These are phyloP conservation scores for Dictyostelium discoideum DNA, from an alignment of 78 protist genomes.

Conservation along the genomic window dicty_2.7 NC_007089.4:1305501-1306000, in stretches of 20 bases:
- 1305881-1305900: not conserved
- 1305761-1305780: not conserved
- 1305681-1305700: not conserved
- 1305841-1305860: not conserved
- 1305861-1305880: not conserved
- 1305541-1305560: not conserved
- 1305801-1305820: not conserved
- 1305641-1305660: not conserved
- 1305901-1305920: conserved; percentile 21
- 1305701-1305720: conserved; percentile 1
- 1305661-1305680: not conserved
- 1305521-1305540: conserved; percentile 1
- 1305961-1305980: conserved; percentile 38
- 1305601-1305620: too few species aligned
- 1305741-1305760: not conserved
- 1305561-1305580: conserved; percentile 3
- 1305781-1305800: not conserved
- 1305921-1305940: conserved; percentile 50
- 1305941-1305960: not conserved
- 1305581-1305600: not conserved
- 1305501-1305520: not conserved
- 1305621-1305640: not conserved
- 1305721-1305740: conserved; percentile 61
- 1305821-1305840: not conserved
- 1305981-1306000: conserved; percentile 7